Evolutionary conservation across 2,329 filamentous ascomycete genomes (phyloP).

Genomic region (Ceratocystis diversiconidia): DNA sequence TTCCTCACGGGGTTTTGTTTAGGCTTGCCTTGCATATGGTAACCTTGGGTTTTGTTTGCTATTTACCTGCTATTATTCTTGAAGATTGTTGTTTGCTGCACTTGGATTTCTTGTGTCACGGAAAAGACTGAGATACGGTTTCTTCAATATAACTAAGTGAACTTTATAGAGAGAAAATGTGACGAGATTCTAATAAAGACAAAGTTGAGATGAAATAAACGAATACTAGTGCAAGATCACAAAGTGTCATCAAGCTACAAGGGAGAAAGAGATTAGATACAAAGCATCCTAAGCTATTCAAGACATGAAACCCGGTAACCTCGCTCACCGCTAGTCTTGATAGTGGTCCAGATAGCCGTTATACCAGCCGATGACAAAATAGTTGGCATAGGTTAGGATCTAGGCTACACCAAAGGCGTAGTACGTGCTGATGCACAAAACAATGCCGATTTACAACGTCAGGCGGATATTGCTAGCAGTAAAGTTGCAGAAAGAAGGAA

Average conservation of each 20-base stretch:
- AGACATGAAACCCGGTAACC: constrained; percentile 66
- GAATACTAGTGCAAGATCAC: too few species aligned
- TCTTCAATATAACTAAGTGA: too few species aligned
- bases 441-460: too few species aligned
- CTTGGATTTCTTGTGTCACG: background rate
- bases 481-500: too few species aligned
- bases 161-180: too few species aligned
- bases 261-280: too few species aligned
- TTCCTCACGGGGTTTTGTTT: constrained; percentile 14
- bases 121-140: too few species aligned
- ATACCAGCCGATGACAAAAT: constrained; percentile 63
- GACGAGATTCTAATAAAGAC: too few species aligned
- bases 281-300: constrained; percentile 49
- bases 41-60: constrained; percentile 4
- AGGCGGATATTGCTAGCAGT: too few species aligned
- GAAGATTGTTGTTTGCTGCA: background rate
- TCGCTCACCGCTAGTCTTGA: constrained; percentile 63
- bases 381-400: constrained; percentile 59
- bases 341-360: constrained; percentile 65
- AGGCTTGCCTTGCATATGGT: background rate
- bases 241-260: too few species aligned
- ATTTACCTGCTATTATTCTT: background rate
- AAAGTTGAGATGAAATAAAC: too few species aligned
- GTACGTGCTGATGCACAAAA: too few species aligned
- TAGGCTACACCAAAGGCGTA: constrained; percentile 63